phyloP scores from a whole-genome alignment of 2,329 filamentous ascomycete species.

The Hypoxylon rubiginosum region DNA sequence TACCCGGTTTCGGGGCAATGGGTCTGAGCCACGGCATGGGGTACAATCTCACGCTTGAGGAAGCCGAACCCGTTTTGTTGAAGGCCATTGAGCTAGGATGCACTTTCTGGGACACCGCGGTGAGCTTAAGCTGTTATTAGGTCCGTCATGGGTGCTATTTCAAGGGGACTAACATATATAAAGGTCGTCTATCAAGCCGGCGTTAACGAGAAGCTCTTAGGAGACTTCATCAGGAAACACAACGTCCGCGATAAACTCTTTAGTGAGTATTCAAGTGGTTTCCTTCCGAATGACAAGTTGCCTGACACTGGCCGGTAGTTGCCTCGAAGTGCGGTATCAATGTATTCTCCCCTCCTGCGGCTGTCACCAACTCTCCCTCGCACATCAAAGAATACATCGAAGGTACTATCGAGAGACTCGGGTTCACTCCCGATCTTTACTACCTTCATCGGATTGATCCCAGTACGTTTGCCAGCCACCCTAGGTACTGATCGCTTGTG shows the following conservation, averaged over 20 bases:
- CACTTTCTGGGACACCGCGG: conserved; percentile 1
- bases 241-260: neutral
- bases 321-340: conserved; percentile 1
- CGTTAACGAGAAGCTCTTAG: neutral
- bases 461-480: neutral
- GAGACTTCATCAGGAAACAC: conserved; percentile 2
- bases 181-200: neutral
- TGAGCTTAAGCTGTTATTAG: neutral
- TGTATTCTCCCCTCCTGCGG: neutral
- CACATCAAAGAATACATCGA: conserved; percentile 1
- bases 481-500: neutral
- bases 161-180: neutral
- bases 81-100: conserved; percentile 1
- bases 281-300: neutral
- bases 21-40: neutral
- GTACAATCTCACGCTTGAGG: neutral
- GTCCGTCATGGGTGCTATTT: neutral
- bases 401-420: neutral
- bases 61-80: neutral
- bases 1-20: neutral
- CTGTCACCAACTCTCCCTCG: neutral
- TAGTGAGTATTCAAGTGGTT: neutral
- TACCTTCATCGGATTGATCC: neutral
- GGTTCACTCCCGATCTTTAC: neutral
- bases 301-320: neutral